Evolutionary conservation across 2,329 filamentous ascomycete species (phyloP), one percentile per base, ranked within the genome.

Genomic region (Alternaria angustiovoidea): DNA sequence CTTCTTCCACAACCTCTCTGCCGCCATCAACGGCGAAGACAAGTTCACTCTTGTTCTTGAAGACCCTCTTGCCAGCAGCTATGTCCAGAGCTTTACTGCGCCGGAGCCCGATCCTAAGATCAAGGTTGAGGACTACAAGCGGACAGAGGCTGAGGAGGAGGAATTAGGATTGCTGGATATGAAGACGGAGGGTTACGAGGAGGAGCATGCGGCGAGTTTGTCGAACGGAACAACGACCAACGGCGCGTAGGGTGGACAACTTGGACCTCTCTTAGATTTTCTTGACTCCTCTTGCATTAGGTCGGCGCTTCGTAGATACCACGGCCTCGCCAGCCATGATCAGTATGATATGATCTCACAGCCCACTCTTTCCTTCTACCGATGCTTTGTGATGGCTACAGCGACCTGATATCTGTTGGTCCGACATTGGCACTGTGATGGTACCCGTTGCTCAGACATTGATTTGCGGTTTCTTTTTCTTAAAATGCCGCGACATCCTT

Each of bases 91-190:
- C 72, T 85, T 96, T 61, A 87, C 84, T 51, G 91, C 88, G 5
- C 88, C 93, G 24, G 90, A 93, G 67, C 90, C 91, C 2, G 95
- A 99, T 74, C 90, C 90, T 16, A 91, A 95, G 80, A 91, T 99
- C 75, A 88, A 86, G 58, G 85, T 87, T 3, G 91, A 92, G 80
- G 91, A 92, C 30, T 99, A 99, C 77, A 87, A 91, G 61, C 87
- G 95, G 62, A 97, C 94, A 0, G 88, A 90, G 0, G 92, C 97
- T 77, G 95, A 99, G 75, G 92, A 97, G 80, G 95, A 99, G 73
- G 92, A 97, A 60, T 82, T 99, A 11, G 95, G 95, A 0, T 81
- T 99, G 66, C 88, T 83, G 60, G 95, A 99, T 75, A 99, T 99
- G 89, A 95, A 94, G 85, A 88, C 89, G 0, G 94, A 98, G 78